phyloP scores from a whole-genome alignment of 1,139 yeast species.

The Meyerozyma guilliermondii region DNA sequence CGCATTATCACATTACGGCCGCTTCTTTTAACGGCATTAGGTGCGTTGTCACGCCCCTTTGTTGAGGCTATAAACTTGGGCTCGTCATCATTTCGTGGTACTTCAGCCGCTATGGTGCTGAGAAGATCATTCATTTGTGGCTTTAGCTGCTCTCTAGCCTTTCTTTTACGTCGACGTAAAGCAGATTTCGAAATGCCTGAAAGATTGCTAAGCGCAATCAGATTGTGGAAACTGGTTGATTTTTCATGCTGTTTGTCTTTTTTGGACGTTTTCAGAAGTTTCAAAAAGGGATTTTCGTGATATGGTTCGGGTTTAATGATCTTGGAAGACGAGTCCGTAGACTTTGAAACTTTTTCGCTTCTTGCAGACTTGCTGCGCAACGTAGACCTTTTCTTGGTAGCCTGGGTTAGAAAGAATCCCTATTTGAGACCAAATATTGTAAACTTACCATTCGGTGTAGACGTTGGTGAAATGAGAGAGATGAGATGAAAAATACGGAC shows the following conservation, averaged over 20 bases:
- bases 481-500: background rate
- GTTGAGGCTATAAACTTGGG: conserved; percentile 16
- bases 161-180: conserved; percentile 60
- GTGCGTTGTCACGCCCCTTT: conserved; percentile 41
- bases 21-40: conserved; percentile 52
- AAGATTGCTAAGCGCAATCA: conserved; percentile 29
- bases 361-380: conserved; percentile 36
- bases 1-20: conserved; percentile 53
- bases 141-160: conserved; percentile 54
- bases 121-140: conserved; percentile 65
- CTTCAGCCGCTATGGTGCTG: conserved; percentile 40
- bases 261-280: conserved; percentile 49
- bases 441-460: background rate
- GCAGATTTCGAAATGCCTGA: conserved; percentile 59
- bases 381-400: conserved; percentile 43
- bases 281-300: conserved; percentile 44
- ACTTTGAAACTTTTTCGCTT: conserved; percentile 6
- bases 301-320: conserved; percentile 6
- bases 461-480: background rate
- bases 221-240: conserved; percentile 24
- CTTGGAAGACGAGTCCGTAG: background rate
- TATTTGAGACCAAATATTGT: background rate
- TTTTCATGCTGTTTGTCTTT: conserved; percentile 45
- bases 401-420: conserved; percentile 18
- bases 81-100: conserved; percentile 11